Conservation (phyloP, 225 moss, liverwort and hornwort species). For the Straminergon stramineum region DNA sequence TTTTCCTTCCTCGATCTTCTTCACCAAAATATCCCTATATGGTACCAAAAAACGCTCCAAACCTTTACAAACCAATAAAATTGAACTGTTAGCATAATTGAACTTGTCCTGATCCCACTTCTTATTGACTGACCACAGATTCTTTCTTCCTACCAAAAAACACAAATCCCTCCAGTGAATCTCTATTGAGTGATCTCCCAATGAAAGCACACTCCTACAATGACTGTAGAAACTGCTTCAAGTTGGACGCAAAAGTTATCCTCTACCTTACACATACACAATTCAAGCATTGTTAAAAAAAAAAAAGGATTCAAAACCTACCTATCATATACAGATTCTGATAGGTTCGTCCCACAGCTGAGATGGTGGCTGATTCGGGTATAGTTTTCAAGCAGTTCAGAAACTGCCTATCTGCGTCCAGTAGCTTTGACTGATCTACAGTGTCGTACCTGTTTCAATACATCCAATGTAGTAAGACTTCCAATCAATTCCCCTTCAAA, state of each 20-base stretch:
- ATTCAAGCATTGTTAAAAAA: not conserved
- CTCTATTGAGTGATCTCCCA: not conserved
- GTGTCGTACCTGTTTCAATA: constrained; percentile 25
- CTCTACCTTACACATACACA: not conserved
- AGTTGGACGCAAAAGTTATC: not conserved
- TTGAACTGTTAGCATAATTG: not conserved
- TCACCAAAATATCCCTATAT: constrained; percentile 26
- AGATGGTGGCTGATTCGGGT: constrained; percentile 12
- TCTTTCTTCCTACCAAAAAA: not conserved
- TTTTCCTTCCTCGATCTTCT: constrained; percentile 26
- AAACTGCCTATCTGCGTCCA: constrained; percentile 27
- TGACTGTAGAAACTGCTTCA: not conserved
- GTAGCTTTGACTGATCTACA: constrained; percentile 21
- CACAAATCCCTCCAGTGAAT: not conserved
- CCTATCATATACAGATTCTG: constrained; percentile 32
- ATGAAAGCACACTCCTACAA: not conserved
- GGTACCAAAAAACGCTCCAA: constrained; percentile 35
- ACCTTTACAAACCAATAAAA: not conserved
- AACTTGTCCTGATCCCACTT: not conserved
- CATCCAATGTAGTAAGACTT: not conserved
- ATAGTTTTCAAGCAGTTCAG: constrained; percentile 30
- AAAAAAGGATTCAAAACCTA: not conserved
- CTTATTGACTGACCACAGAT: not conserved
- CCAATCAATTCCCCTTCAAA: not conserved
- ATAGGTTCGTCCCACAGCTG: constrained; percentile 18